Percentiles rank a stretch among this genome's conserved stretches.
Evolutionary conservation across 169 alveolate genomes (phyloP).

Genomic region (Plasmodium fragile): DNA sequence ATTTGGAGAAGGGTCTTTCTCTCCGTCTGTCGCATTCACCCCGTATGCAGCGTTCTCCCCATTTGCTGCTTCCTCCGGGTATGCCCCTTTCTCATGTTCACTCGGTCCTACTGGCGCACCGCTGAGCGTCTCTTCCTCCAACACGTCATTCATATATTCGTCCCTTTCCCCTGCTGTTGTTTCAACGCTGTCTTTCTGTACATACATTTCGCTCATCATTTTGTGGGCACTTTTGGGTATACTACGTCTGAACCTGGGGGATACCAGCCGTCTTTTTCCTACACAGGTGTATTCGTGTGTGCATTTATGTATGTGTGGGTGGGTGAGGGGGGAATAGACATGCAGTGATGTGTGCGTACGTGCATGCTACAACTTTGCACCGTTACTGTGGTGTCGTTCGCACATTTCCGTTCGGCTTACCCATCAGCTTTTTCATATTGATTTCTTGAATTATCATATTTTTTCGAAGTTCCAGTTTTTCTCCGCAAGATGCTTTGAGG

Average conservation of each 20-base stretch:
- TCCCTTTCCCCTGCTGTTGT: slow-evolving; percentile 2
- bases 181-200: slow-evolving; percentile 9
- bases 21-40: neutral
- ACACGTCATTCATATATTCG: neutral
- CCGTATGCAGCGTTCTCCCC: neutral
- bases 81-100: neutral
- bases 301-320: neutral
- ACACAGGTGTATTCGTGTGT: too few species aligned
- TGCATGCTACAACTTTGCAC: neutral
- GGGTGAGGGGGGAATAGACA: neutral
- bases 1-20: neutral
- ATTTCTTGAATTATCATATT: slow-evolving; percentile 52
- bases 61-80: neutral
- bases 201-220: slow-evolving; percentile 77
- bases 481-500: slow-evolving; percentile 66
- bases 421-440: slow-evolving; percentile 42
- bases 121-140: neutral
- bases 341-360: neutral
- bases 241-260: slow-evolving; percentile 63
- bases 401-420: slow-evolving; percentile 14
- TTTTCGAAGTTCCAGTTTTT: slow-evolving; percentile 37
- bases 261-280: slow-evolving; percentile 70
- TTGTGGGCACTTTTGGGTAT: slow-evolving; percentile 62
- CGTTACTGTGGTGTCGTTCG: neutral
- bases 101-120: neutral